Conservation (phyloP, 1,139 yeast genomes). For the Geotrichum klebahnii region DNA sequence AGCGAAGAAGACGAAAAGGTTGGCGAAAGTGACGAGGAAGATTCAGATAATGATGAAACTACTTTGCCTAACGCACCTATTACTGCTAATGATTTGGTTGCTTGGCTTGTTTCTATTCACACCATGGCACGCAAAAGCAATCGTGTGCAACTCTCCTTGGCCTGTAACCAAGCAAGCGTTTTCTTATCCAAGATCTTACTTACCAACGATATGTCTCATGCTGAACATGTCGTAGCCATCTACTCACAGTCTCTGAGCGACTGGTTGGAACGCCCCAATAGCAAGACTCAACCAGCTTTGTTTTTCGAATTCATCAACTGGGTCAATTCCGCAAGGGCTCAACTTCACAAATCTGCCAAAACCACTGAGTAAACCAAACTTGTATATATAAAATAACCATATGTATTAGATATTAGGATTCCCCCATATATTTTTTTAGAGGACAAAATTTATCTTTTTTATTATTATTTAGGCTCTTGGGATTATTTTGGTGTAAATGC, state of each 20-base stretch:
- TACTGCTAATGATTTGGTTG: conserved; percentile 24
- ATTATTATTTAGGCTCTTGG: neutral
- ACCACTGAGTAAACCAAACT: neutral
- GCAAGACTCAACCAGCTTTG: conserved; percentile 55
- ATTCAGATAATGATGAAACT: neutral
- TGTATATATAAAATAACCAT: too few relatives aligned
- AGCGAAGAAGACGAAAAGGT: conserved; percentile 23
- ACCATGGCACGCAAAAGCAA: conserved; percentile 44
- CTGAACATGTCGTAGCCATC: conserved; percentile 46
- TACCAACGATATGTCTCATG: conserved; percentile 28
- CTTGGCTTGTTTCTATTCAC: conserved; percentile 37
- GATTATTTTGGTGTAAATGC: neutral
- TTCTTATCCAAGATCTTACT: conserved; percentile 55
- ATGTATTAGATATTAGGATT: neutral
- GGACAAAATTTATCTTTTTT: neutral
- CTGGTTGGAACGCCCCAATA: conserved; percentile 53
- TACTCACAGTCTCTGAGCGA: conserved; percentile 53
- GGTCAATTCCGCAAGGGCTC: conserved; percentile 39
- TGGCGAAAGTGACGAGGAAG: conserved; percentile 31
- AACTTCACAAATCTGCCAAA: conserved; percentile 1
- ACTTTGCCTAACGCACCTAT: conserved; percentile 3
- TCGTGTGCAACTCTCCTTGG: conserved; percentile 50
- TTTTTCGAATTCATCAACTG: conserved; percentile 81
- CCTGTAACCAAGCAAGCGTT: conserved; percentile 61
- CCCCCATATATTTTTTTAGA: neutral